Conservation (phyloP, 169 alveolate species). For the Cryptosporidium meleagridis region DNA sequence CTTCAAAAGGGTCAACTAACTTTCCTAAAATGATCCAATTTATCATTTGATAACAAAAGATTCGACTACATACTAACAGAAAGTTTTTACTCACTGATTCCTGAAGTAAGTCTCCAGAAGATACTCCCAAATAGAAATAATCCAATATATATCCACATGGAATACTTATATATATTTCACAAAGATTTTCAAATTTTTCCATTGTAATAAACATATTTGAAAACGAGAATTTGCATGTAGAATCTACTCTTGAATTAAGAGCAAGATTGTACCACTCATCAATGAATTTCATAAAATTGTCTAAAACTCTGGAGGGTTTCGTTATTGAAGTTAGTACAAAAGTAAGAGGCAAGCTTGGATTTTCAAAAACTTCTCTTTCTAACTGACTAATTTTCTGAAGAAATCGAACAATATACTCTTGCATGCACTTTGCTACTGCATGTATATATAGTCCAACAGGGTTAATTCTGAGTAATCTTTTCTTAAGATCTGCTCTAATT, state of each 20-base stretch:
- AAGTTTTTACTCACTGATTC: conserved; percentile 36
- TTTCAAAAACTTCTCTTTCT: conserved; percentile 40
- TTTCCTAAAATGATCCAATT: conserved; percentile 50
- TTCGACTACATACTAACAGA: conserved; percentile 38
- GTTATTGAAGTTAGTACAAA: conserved; percentile 27
- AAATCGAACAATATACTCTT: conserved; percentile 30
- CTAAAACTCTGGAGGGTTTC: conserved; percentile 19
- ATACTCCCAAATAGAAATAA: conserved; percentile 20
- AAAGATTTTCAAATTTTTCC: conserved; percentile 33
- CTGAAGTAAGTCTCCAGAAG: conserved; percentile 29
- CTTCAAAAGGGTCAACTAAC: conserved; percentile 70
- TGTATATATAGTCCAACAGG: conserved; percentile 57
- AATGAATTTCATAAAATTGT: conserved; percentile 31
- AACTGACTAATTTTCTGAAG: conserved; percentile 39
- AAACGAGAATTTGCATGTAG: conserved; percentile 38
- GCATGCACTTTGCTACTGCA: conserved; percentile 44
- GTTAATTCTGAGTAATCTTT: conserved; percentile 38
- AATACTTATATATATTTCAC: conserved; percentile 47
- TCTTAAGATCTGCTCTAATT: not conserved
- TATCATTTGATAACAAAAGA: conserved; percentile 49
- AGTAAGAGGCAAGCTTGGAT: conserved; percentile 49
- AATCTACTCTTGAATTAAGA: conserved; percentile 6
- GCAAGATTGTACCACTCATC: conserved; percentile 52
- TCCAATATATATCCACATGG: conserved; percentile 63
- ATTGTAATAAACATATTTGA: conserved; percentile 27